Evolutionary conservation across 208 protist species (phyloP).

Genomic region (Porcisia hertigi): DNA sequence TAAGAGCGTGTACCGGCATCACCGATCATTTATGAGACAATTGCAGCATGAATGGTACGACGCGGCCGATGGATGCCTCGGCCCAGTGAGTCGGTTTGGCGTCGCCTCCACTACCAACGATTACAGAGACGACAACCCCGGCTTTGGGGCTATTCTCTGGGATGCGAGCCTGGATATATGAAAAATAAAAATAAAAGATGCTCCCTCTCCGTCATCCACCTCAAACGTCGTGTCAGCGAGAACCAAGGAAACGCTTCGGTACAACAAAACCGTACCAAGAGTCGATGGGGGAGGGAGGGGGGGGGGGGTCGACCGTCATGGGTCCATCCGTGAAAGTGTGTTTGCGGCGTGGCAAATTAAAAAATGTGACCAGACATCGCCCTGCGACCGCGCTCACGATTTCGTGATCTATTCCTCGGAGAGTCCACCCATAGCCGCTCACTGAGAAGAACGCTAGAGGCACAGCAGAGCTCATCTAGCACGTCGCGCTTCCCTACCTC

Average conservation of each 20-base stretch:
- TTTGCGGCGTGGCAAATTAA: neutral
- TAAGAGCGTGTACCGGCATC: neutral
- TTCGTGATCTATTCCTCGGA: neutral
- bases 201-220: neutral
- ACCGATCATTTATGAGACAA: neutral
- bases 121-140: neutral
- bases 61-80: conserved; percentile 7
- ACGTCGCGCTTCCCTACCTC: neutral
- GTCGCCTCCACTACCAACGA: too few species aligned
- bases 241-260: neutral
- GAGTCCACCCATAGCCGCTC: conserved; percentile 20
- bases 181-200: too few species aligned
- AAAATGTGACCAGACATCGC: neutral
- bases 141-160: neutral
- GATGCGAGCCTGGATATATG: neutral
- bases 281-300: neutral
- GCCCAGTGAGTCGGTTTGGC: neutral
- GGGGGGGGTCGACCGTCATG: neutral
- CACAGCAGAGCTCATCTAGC: neutral
- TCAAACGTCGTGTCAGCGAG: neutral
- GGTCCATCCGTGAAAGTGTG: neutral
- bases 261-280: neutral
- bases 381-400: neutral
- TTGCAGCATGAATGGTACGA: neutral
- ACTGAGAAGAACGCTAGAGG: neutral